Conservation (phyloP, 2,329 filamentous ascomycete species). For the Fusarium nelsonii region DNA sequence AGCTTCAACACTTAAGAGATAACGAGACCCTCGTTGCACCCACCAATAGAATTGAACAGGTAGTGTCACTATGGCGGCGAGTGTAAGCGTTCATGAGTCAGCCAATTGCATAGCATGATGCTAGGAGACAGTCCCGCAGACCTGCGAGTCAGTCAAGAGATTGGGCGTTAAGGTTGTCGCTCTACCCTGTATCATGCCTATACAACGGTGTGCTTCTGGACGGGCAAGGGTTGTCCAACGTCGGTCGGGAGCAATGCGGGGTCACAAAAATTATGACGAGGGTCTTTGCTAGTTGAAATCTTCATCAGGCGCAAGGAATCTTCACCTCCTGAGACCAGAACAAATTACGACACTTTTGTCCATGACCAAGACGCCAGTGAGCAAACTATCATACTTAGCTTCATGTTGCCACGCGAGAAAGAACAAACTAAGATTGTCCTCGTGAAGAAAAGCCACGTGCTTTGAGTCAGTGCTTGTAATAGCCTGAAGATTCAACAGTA, state of each 20-base stretch:
- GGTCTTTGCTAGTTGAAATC: not conserved
- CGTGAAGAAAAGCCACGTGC: not conserved
- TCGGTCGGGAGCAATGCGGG: not conserved
- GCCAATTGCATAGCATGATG: not conserved
- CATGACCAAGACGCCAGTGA: not conserved
- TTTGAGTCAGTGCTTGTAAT: not conserved
- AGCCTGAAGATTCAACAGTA: not conserved
- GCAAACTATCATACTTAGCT: not conserved
- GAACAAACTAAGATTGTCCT: not conserved
- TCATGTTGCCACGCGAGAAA: not conserved
- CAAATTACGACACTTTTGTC: not conserved
- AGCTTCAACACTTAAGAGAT: not conserved
- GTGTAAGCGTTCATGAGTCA: not conserved
- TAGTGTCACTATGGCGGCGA: too few relatives aligned
- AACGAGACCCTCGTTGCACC: not conserved
- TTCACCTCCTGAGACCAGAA: not conserved
- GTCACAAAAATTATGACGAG: not conserved
- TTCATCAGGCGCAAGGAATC: too few relatives aligned
- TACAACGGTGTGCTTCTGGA: not conserved
- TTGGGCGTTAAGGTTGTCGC: not conserved
- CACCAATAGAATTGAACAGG: too few relatives aligned
- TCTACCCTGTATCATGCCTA: not conserved
- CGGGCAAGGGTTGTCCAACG: not conserved
- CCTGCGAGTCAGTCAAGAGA: not conserved
- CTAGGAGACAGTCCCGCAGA: too few relatives aligned